Conservation (phyloP, 2,329 filamentous ascomycete species). For the Cercospora sp. region DNA sequence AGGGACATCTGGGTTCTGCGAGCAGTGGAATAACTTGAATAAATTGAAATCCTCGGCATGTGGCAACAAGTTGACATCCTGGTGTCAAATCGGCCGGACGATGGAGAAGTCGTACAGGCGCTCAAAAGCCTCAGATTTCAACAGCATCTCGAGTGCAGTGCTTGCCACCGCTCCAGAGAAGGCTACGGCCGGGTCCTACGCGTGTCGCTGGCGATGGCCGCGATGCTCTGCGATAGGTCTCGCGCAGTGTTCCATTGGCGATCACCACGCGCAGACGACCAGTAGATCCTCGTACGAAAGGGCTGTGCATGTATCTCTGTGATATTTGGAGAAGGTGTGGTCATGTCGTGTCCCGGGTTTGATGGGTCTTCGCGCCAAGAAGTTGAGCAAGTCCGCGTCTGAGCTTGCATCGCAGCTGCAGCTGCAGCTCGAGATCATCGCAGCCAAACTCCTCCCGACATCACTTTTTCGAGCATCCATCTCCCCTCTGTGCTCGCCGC, state of each 20-base stretch:
- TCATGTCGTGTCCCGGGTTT: not conserved
- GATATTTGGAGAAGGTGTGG: not conserved
- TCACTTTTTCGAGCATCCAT: not conserved
- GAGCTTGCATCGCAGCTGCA: slow-evolving; percentile 4
- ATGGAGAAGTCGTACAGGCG: not conserved
- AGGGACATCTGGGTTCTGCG: no score
- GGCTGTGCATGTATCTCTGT: not conserved
- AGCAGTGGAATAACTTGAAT: no score
- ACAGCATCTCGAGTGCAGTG: not conserved
- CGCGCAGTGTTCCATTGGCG: not conserved
- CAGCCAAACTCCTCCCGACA: slow-evolving; percentile 1
- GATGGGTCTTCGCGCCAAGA: not conserved
- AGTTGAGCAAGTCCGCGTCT: not conserved
- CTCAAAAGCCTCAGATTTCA: not conserved
- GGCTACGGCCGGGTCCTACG: not conserved
- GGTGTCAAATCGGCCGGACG: no score
- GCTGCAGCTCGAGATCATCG: slow-evolving; percentile 6
- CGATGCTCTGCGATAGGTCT: not conserved
- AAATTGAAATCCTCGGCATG: not conserved
- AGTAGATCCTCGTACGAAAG: not conserved
- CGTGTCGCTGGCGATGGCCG: not conserved
- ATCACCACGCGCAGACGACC: not conserved
- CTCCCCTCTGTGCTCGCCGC: not conserved
- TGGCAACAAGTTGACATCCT: not conserved
- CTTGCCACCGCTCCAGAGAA: not conserved